These are phyloP conservation scores for Yamadazyma triangularis DNA, from an alignment of 1,139 yeast genomes.

Conservation along the genomic window DNA sequence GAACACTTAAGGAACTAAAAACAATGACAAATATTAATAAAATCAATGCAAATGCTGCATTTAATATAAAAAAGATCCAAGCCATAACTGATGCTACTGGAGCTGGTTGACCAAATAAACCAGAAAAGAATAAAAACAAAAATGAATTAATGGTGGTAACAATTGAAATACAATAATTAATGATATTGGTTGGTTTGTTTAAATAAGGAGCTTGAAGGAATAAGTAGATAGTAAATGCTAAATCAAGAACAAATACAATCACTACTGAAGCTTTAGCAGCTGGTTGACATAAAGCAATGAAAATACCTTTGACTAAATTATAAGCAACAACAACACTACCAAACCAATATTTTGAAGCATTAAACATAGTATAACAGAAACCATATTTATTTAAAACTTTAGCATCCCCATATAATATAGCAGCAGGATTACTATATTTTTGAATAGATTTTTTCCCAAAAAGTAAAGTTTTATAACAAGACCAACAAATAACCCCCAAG, in stretches of 20 bases:
- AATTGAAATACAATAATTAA: conserved; percentile 59
- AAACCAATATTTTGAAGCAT: conserved; percentile 73
- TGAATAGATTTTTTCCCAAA: conserved; percentile 54
- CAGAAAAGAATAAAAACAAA: conserved; percentile 69
- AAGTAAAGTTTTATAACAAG: conserved; percentile 52
- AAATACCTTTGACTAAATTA: conserved; percentile 53
- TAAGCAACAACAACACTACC: conserved; percentile 55
- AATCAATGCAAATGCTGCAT: conserved; percentile 71
- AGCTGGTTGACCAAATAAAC: conserved; percentile 64
- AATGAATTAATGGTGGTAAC: conserved; percentile 69
- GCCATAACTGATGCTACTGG: conserved; percentile 74
- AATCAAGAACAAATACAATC: conserved; percentile 60
- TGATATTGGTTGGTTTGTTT: conserved; percentile 67
- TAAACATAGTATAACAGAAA: conserved; percentile 78
- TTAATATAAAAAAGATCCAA: conserved; percentile 70
- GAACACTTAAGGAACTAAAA: conserved; percentile 50
- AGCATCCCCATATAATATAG: conserved; percentile 67
- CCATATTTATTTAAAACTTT: conserved; percentile 65
- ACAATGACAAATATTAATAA: conserved; percentile 58
- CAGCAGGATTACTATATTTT: conserved; percentile 68
- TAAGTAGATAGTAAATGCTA: conserved; percentile 55
- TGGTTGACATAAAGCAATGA: conserved; percentile 64
- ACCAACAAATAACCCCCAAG: conserved; percentile 52
- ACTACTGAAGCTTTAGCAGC: conserved; percentile 70
- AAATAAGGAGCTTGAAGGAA: conserved; percentile 61